phyloP scores from a whole-genome alignment of 345 rosid genomes.

The Viola odorata region DNA sequence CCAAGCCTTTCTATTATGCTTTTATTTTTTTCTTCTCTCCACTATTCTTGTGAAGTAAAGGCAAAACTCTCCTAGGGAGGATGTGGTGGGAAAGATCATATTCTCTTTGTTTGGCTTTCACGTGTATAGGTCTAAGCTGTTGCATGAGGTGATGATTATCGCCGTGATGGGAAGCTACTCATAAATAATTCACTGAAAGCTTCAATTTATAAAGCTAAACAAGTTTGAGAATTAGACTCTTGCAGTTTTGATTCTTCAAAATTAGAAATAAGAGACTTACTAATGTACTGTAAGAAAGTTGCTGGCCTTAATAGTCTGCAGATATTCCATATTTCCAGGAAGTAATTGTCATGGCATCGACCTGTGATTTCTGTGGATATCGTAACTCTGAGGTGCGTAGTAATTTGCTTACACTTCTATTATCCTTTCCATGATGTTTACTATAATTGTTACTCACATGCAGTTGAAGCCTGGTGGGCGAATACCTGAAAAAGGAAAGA shows the following conservation, averaged over 20 bases:
- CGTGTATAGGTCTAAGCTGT: too few relatives aligned
- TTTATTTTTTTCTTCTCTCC: too few relatives aligned
- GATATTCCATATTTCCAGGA: slow-evolving; percentile 96
- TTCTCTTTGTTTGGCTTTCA: too few relatives aligned
- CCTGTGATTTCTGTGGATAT: slow-evolving; percentile 84
- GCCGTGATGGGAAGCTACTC: background rate
- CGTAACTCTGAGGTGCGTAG: slow-evolving; percentile 87
- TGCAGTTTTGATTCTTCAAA: background rate
- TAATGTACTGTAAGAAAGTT: background rate
- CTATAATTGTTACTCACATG: slow-evolving; percentile 14
- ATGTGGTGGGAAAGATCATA: too few relatives aligned
- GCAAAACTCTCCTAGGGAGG: too few relatives aligned
- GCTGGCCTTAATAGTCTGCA: slow-evolving; percentile 35
- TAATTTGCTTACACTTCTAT: background rate
- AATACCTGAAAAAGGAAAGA: slow-evolving; percentile 84
- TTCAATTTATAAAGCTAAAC: background rate
- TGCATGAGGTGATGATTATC: too few relatives aligned
- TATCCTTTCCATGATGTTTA: slow-evolving; percentile 4
- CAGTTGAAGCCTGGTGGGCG: slow-evolving; percentile 92
- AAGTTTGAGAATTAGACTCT: background rate
- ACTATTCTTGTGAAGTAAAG: too few relatives aligned
- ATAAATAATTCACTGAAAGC: background rate
- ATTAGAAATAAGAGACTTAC: background rate
- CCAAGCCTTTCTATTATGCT: too few relatives aligned
- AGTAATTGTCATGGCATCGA: slow-evolving; percentile 96